These are phyloP conservation scores for Rubus parviflorus DNA, from an alignment of 306 rosid genomes.

Conservation along the genomic window DNA sequence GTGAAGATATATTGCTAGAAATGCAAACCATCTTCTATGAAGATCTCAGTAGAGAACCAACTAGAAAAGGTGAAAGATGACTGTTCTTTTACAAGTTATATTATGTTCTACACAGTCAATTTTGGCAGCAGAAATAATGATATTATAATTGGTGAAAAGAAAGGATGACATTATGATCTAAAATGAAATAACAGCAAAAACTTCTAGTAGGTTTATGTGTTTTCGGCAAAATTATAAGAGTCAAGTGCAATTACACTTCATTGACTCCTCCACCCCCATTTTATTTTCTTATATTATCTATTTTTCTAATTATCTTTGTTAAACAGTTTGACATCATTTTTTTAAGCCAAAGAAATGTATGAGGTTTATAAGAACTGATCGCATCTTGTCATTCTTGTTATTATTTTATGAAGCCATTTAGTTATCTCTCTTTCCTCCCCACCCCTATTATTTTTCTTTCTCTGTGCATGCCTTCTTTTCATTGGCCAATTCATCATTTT, in stretches of 20 bases:
- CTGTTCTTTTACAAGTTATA: background rate
- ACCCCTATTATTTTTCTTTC: background rate
- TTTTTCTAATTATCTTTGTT: no score
- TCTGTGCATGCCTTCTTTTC: background rate
- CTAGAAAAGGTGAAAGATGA: slow-evolving; percentile 38
- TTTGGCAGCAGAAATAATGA: background rate
- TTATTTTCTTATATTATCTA: no score
- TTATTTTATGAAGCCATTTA: background rate
- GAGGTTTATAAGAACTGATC: no score
- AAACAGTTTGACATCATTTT: no score
- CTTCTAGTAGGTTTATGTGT: no score
- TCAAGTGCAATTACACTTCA: no score
- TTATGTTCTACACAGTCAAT: background rate
- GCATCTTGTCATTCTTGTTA: no score
- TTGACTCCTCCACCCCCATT: no score
- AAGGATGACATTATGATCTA: background rate
- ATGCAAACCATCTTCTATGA: slow-evolving; percentile 84
- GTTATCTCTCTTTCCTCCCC: background rate
- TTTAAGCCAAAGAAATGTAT: no score
- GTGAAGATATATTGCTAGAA: slow-evolving; percentile 68
- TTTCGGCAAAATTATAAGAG: no score
- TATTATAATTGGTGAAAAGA: background rate
- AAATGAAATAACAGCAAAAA: background rate
- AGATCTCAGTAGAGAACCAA: slow-evolving; percentile 47
- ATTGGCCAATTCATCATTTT: slow-evolving; percentile 10